phyloP scores from a whole-genome alignment of 1,284 basidiomycete genomes.

The Mycosarcoma mackinlayi region DNA sequence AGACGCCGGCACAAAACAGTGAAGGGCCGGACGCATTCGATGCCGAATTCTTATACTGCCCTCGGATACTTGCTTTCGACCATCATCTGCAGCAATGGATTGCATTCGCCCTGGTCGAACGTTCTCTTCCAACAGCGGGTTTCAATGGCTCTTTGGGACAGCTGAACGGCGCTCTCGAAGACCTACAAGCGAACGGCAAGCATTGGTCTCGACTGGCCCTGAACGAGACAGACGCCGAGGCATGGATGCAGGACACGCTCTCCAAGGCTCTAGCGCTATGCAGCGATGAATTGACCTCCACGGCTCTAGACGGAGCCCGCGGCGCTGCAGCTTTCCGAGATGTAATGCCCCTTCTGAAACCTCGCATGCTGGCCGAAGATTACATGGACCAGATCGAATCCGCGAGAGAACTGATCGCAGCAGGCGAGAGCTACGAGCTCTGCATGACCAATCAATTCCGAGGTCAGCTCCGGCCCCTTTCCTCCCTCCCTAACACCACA shows the following conservation, averaged over 20 bases:
- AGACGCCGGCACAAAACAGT: slow-evolving; percentile 11
- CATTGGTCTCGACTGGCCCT: slow-evolving; percentile 20
- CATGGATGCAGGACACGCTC: slow-evolving; percentile 27
- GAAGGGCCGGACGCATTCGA: slow-evolving; percentile 36
- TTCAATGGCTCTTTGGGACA: too few species aligned
- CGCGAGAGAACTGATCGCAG: slow-evolving; percentile 80
- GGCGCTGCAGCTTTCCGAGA: slow-evolving; percentile 37
- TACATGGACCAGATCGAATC: slow-evolving; percentile 81
- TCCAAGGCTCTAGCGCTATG: not conserved
- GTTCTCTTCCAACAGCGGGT: not conserved
- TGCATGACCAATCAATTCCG: slow-evolving; percentile 84
- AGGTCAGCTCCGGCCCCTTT: slow-evolving; percentile 54
- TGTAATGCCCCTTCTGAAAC: slow-evolving; percentile 29
- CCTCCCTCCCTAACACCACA: slow-evolving; percentile 2
- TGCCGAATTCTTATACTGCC: slow-evolving; percentile 69
- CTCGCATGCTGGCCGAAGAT: slow-evolving; percentile 57
- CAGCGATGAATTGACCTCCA: not conserved
- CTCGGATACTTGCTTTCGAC: slow-evolving; percentile 69
- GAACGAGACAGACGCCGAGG: slow-evolving; percentile 15
- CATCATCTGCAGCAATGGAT: slow-evolving; percentile 69
- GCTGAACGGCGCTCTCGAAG: slow-evolving; percentile 16
- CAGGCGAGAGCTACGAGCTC: slow-evolving; percentile 95
- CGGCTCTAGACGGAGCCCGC: slow-evolving; percentile 4
- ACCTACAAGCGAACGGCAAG: slow-evolving; percentile 17
- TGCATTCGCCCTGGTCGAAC: slow-evolving; percentile 61